A percentile compares a stretch with the other conserved stretches of the same genome.
Conservation (phyloP, 192 early-diverging fungal genomes). For the Geranomyces michiganensis region DNA sequence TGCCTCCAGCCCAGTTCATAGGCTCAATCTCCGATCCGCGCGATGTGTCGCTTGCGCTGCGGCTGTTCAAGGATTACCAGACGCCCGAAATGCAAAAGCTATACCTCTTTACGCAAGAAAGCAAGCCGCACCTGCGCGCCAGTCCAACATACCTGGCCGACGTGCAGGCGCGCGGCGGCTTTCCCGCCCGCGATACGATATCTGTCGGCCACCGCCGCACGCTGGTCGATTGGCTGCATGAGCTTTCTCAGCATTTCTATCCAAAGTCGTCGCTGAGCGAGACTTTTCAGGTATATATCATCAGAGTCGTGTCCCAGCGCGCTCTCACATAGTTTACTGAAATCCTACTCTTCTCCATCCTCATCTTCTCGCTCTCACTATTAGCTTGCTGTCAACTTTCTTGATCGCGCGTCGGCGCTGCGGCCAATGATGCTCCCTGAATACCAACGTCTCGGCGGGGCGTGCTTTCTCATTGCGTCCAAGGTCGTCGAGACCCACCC, state of each 20-base stretch:
- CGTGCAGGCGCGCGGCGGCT: not conserved
- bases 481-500: conserved; percentile 20
- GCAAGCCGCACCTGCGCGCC: not conserved
- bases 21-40: no score
- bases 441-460: conserved; percentile 32
- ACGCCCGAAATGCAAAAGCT: conserved; percentile 24
- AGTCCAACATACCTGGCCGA: not conserved
- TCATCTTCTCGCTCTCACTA: no score
- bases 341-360: no score
- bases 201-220: not conserved
- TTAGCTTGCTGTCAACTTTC: conserved; percentile 26
- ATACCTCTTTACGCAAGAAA: conserved; percentile 28
- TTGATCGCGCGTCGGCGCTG: conserved; percentile 24
- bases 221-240: conserved; percentile 30
- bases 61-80: not conserved
- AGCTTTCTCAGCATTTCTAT: conserved; percentile 6
- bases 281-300: conserved; percentile 20
- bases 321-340: no score
- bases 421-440: not conserved
- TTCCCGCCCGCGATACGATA: not conserved
- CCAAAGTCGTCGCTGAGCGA: conserved; percentile 12
- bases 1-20: no score
- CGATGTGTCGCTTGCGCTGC: no score
- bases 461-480: conserved; percentile 34
- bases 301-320: not conserved